phyloP scores from a whole-genome alignment of 106 monocot species.

The Amphibolis antarctica region DNA sequence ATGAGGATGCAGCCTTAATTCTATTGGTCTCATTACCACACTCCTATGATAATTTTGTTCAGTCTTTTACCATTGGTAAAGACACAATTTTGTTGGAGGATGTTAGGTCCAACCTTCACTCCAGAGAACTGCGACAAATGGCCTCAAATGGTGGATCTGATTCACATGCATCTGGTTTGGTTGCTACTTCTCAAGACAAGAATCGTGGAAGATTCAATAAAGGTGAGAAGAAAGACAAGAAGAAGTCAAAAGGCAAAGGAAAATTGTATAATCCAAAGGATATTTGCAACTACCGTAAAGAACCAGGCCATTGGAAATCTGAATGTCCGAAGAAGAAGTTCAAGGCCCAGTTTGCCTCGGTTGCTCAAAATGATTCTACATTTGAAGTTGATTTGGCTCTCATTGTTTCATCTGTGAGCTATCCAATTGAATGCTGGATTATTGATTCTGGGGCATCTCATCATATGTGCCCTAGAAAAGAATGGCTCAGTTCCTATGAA shows the following conservation, averaged over 20 bases:
- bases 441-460: neutral
- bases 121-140: neutral
- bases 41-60: neutral
- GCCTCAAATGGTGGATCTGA: neutral
- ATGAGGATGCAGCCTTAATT: neutral
- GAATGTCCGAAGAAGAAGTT: neutral
- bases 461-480: constrained; percentile 10
- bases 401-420: neutral
- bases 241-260: neutral
- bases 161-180: neutral
- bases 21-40: neutral
- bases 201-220: too few species aligned
- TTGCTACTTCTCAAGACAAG: neutral
- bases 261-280: neutral
- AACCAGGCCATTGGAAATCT: neutral
- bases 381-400: neutral
- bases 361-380: too few species aligned
- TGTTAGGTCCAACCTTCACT: neutral
- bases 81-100: neutral
- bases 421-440: neutral
- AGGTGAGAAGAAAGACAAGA: neutral
- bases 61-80: neutral
- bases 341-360: neutral
- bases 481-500: constrained; percentile 7
- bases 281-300: neutral